Evolutionary conservation across 495 filamentous ascomycete species (phyloP).

Genomic region (Immersiella caudata): DNA sequence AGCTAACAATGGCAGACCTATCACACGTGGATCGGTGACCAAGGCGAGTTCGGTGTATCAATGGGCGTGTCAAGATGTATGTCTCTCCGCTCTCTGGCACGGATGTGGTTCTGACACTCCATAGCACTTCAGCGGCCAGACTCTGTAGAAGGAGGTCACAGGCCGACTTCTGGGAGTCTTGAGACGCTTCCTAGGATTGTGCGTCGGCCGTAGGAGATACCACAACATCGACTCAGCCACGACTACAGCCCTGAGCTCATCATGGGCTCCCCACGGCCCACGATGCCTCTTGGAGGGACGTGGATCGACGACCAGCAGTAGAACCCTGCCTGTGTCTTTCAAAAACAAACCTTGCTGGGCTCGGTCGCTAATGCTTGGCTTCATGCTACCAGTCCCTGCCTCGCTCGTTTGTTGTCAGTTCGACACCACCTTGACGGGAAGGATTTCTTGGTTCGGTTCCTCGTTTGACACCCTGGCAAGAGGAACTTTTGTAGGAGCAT

Average conservation of each 20-base stretch:
- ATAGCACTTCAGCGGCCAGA: neutral
- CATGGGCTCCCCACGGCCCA: neutral
- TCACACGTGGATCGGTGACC: conserved; percentile 7
- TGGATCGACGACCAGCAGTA: too few relatives aligned
- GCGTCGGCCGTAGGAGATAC: conserved; percentile 1
- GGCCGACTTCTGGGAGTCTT: conserved; percentile 8
- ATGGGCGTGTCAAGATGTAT: conserved; percentile 10
- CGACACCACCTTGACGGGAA: neutral
- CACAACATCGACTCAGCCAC: neutral
- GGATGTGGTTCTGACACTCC: neutral
- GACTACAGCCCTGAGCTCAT: neutral
- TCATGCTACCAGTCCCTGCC: neutral
- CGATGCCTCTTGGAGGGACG: too few relatives aligned
- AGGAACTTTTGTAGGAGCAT: neutral
- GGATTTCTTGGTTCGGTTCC: neutral
- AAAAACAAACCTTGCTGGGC: too few relatives aligned
- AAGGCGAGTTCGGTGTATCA: conserved; percentile 3
- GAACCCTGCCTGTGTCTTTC: too few relatives aligned
- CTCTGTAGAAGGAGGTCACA: neutral
- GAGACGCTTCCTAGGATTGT: conserved; percentile 16
- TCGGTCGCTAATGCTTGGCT: too few relatives aligned
- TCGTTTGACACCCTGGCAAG: neutral
- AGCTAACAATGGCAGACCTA: neutral
- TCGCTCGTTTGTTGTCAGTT: neutral
- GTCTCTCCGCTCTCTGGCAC: neutral